Evolutionary conservation across 2,329 filamentous ascomycete genomes (phyloP), one percentile per base, ranked within the genome.

Genomic region (Talaromyces verruculosus): DNA sequence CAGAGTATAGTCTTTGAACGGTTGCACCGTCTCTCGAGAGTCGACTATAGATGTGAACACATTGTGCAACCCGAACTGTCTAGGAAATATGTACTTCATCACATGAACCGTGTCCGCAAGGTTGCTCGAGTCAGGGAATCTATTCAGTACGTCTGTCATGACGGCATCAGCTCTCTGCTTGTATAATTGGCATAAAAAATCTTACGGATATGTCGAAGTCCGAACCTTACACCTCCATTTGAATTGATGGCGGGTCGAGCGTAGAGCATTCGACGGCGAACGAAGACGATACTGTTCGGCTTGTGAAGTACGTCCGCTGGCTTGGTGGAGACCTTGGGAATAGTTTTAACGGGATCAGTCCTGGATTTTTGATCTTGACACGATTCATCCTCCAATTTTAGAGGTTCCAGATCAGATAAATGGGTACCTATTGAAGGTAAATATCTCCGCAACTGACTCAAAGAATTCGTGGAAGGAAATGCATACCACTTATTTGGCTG

Each of bases 81-180:
- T 85, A 37, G 95, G 95, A 71, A 99, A 99, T 1, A 99, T 88
- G 77, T 98, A 94, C 82, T 94, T 95, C 85, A 97, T 87, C 22
- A 96, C 79, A 70, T 90, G 91, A 11, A 88, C 73, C 0, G 88
- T 91, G 68, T 89, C 85, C 13, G 78, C 73, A 1, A 81, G 72
- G 71, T 85, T 80, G 43, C 71, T 84, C 72, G 41, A 66, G 3
- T 71, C 70, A 10, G 84, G 78, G 69, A 84, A 90, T 25, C 92
- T 87, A 73, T 95, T 96, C 28, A 98, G 78, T 2, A 93, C 88
- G 80, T 97, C 92, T 96, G 73, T 11, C 58, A n/a, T 6, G 53
- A 8, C 35, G 11, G 39, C 33, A 25, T 45, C 17, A 35, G 22
- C 11, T 53, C 19, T 10, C 41, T 28, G n/a, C n/a, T 15, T 45